phyloP scores from a whole-genome alignment of 805 yeast genomes.

The Wickerhamiella azymoides region DNA sequence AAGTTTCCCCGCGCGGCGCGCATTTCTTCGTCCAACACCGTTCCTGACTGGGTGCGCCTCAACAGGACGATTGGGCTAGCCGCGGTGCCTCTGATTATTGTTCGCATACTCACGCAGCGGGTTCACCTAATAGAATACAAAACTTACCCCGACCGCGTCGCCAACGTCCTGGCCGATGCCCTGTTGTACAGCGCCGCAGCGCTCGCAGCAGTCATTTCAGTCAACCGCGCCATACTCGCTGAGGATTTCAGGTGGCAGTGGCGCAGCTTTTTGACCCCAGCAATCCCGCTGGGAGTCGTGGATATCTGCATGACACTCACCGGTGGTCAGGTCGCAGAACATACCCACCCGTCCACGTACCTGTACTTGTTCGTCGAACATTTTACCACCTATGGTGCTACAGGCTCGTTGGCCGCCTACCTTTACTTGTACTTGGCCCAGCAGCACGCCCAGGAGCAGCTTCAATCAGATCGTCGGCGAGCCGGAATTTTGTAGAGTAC shows the following conservation, averaged over 20 bases:
- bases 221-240: constrained; percentile 20
- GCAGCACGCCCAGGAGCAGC: constrained; percentile 16
- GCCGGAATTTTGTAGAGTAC: not conserved
- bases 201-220: constrained; percentile 18
- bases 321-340: not conserved
- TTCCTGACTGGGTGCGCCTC: constrained; percentile 21
- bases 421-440: constrained; percentile 18
- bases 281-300: constrained; percentile 15
- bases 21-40: constrained; percentile 18
- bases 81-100: constrained; percentile 13
- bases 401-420: constrained; percentile 20
- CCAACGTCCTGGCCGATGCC: constrained; percentile 12
- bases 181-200: constrained; percentile 16
- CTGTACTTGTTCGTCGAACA: constrained; percentile 11
- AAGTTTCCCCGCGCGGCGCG: constrained; percentile 18
- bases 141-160: constrained; percentile 13
- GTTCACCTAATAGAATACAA: constrained; percentile 7
- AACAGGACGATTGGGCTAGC: constrained; percentile 19
- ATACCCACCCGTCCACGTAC: constrained; percentile 7
- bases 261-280: constrained; percentile 22
- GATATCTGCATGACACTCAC: constrained; percentile 7
- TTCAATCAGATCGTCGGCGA: constrained; percentile 17
- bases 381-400: constrained; percentile 16
- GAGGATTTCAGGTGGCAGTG: constrained; percentile 24
- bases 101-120: constrained; percentile 11